phyloP scores from a whole-genome alignment of 2,329 filamentous ascomycete species.

The Talaromyces sp. region DNA sequence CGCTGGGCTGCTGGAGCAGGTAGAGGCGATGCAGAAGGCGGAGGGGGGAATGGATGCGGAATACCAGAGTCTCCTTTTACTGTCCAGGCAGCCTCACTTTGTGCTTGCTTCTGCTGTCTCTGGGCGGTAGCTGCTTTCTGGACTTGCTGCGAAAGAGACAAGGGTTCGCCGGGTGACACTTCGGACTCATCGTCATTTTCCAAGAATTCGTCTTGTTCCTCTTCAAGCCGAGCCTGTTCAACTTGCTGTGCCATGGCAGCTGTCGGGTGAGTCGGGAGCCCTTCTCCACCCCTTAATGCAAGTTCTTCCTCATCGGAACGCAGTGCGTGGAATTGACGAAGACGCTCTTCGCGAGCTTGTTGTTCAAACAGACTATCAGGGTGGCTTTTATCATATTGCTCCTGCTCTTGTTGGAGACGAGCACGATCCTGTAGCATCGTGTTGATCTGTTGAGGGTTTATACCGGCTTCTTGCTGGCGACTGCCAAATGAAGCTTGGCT shows the following conservation, averaged over 20 bases:
- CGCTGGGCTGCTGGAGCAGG: slow-evolving; percentile 86
- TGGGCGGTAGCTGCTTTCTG: slow-evolving; percentile 59
- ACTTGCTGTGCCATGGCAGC: slow-evolving; percentile 27
- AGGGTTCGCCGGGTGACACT: slow-evolving; percentile 34
- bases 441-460: slow-evolving; percentile 52
- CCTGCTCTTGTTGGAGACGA: slow-evolving; percentile 56
- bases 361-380: slow-evolving; percentile 43
- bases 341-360: slow-evolving; percentile 56
- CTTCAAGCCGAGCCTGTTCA: background rate
- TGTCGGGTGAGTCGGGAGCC: slow-evolving; percentile 35
- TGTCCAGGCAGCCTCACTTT: slow-evolving; percentile 50
- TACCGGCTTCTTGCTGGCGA: slow-evolving; percentile 39
- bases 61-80: slow-evolving; percentile 58
- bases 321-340: slow-evolving; percentile 77
- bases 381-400: slow-evolving; percentile 44
- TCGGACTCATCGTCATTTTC: slow-evolving; percentile 25
- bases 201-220: background rate
- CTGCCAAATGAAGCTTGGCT: slow-evolving; percentile 41
- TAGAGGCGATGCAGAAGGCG: slow-evolving; percentile 71
- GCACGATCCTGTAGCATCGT: slow-evolving; percentile 57
- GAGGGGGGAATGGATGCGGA: slow-evolving; percentile 63
- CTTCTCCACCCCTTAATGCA: slow-evolving; percentile 30
- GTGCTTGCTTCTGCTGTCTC: slow-evolving; percentile 30
- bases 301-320: slow-evolving; percentile 62
- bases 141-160: slow-evolving; percentile 78